phyloP scores from a whole-genome alignment of 306 rosid genomes.

The Fragaria ananassa region DNA sequence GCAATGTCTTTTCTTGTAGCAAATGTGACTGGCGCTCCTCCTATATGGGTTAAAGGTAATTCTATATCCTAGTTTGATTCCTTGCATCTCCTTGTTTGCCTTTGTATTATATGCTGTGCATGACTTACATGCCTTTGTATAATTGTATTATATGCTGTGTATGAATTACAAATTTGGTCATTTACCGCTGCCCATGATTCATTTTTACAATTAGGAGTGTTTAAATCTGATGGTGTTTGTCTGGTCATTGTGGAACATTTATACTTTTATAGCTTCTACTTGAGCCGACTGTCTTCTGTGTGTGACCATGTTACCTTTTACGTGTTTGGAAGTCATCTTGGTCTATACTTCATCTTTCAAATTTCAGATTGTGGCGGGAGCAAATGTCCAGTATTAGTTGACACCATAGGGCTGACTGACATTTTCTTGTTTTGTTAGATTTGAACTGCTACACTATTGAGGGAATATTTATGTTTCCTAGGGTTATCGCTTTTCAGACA shows the following conservation, averaged over 20 bases:
- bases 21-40: slow-evolving; percentile 85
- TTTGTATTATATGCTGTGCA: not conserved
- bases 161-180: not conserved
- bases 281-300: not conserved
- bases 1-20: slow-evolving; percentile 99
- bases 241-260: not conserved
- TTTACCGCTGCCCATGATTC: not conserved
- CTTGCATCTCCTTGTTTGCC: not conserved
- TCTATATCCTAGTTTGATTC: slow-evolving; percentile 4
- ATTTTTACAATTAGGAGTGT: not conserved
- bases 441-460: not conserved
- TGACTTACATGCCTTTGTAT: not conserved
- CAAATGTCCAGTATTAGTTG: not conserved
- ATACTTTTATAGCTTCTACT: not conserved
- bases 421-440: not conserved
- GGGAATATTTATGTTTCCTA: not conserved
- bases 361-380: not conserved
- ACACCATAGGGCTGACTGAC: not conserved
- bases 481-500: not conserved
- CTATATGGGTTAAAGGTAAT: slow-evolving; percentile 97
- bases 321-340: not conserved
- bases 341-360: not conserved
- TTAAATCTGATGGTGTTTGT: not conserved
- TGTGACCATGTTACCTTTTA: not conserved
- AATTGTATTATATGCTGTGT: not conserved